Evolutionary conservation across 2,329 filamentous ascomycete genomes (phyloP).

Genomic region (Ascochyta clinopodiicola): DNA sequence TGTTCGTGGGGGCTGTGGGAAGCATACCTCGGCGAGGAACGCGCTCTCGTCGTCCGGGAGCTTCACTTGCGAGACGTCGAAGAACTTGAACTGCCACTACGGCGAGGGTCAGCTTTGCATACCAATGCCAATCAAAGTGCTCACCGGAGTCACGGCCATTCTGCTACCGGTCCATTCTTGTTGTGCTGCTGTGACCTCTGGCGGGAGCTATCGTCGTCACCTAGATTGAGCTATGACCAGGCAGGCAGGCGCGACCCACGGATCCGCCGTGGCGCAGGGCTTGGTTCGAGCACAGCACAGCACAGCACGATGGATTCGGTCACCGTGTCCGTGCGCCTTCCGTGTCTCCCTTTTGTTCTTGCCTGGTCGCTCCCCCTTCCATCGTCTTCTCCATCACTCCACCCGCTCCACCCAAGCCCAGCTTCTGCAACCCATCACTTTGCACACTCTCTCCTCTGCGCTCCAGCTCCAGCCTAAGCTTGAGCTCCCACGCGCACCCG

Average conservation of each 20-base stretch:
- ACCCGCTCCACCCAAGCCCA: conserved; percentile 8
- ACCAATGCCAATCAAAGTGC: conserved; percentile 2
- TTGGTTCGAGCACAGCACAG: neutral
- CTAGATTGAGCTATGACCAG: conserved; percentile 20
- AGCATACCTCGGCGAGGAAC: conserved; percentile 77
- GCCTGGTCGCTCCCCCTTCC: conserved; percentile 14
- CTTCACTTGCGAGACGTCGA: conserved; percentile 87
- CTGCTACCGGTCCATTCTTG: conserved; percentile 31
- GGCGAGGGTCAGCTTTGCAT: conserved; percentile 32
- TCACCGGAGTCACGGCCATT: conserved; percentile 54
- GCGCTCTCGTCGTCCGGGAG: conserved; percentile 80
- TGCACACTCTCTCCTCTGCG: conserved; percentile 18
- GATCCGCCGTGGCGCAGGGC: conserved; percentile 11
- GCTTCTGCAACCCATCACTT: conserved; percentile 15
- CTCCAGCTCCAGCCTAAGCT: neutral
- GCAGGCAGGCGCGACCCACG: conserved; percentile 21
- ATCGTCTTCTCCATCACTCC: conserved; percentile 17
- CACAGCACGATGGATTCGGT: no score
- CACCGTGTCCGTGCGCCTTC: neutral
- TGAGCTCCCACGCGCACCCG: conserved; percentile 18
- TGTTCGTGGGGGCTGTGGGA: conserved; percentile 8
- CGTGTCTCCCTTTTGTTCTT: conserved; percentile 26
- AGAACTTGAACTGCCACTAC: conserved; percentile 99
- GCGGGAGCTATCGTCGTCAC: conserved; percentile 33
- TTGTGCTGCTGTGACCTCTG: conserved; percentile 9